phyloP scores from a whole-genome alignment of 495 filamentous ascomycete species.

The Podospora fimiseda region DNA sequence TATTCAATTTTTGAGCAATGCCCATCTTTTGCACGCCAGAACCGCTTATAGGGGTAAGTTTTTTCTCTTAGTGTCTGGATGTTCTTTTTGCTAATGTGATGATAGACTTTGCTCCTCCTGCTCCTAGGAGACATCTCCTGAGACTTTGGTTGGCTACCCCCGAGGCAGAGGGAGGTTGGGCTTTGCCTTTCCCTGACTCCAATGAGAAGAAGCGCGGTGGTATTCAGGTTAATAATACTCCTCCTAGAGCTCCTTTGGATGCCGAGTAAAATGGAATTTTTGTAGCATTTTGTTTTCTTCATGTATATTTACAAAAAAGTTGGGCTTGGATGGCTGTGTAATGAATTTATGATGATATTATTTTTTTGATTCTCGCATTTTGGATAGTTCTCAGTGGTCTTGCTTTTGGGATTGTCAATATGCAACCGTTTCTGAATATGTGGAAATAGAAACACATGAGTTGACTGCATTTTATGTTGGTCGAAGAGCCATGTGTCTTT shows the following conservation, averaged over 20 bases:
- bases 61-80: background rate
- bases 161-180: conserved; percentile 80
- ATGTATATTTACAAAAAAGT: background rate
- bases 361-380: background rate
- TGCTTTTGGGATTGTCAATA: background rate
- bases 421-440: no score
- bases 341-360: conserved; percentile 2
- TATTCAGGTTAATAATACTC: conserved; percentile 74
- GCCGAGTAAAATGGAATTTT: conserved; percentile 49
- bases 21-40: conserved; percentile 62
- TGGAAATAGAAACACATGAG: no score
- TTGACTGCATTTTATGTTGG: no score
- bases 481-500: no score
- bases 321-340: background rate
- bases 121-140: conserved; percentile 69
- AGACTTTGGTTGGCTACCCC: conserved; percentile 77
- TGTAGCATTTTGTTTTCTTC: background rate
- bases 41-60: conserved; percentile 51
- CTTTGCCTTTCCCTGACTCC: conserved; percentile 72
- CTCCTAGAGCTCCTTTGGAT: conserved; percentile 58
- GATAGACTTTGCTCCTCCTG: conserved; percentile 52
- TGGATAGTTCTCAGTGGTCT: background rate
- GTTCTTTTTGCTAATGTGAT: background rate
- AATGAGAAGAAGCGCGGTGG: conserved; percentile 79
- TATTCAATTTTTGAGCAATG: conserved; percentile 69